A percentile compares a stretch with the other conserved stretches of the same genome.
Evolutionary conservation across 192 early-diverging fungal genomes (phyloP).

Genomic region (Coemansia sp.): DNA sequence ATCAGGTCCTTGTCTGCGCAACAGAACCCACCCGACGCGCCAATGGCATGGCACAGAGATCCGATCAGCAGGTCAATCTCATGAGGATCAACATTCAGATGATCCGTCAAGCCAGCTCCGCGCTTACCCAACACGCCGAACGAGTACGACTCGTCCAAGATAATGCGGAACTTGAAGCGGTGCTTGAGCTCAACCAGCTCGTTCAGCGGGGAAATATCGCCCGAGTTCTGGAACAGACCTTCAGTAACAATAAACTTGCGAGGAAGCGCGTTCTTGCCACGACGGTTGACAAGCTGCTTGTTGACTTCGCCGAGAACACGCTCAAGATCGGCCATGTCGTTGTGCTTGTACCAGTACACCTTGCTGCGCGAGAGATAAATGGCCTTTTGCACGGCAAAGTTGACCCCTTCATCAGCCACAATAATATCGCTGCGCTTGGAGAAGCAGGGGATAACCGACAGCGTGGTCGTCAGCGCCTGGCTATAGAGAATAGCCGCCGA

Average conservation of each 20-base stretch:
- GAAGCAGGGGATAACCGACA: conserved; percentile 92
- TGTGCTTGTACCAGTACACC: conserved; percentile 92
- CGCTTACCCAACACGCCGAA: conserved; percentile 83
- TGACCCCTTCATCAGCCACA: conserved; percentile 88
- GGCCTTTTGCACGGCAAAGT: conserved; percentile 87
- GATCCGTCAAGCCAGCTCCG: conserved; percentile 86
- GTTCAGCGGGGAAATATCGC: conserved; percentile 81
- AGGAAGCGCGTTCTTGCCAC: conserved; percentile 74
- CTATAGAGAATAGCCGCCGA: conserved; percentile 90
- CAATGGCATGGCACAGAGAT: conserved; percentile 74
- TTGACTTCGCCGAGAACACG: conserved; percentile 75
- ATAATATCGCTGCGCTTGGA: conserved; percentile 94
- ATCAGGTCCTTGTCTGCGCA: conserved; percentile 80
- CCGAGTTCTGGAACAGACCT: conserved; percentile 83
- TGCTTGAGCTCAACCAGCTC: conserved; percentile 85
- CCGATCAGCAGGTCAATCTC: conserved; percentile 90
- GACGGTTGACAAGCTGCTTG: conserved; percentile 58
- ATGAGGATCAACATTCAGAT: conserved; percentile 67
- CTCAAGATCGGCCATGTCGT: conserved; percentile 94
- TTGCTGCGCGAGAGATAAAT: conserved; percentile 85
- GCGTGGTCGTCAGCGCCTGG: conserved; percentile 90
- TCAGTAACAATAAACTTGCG: conserved; percentile 94
- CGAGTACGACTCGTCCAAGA: conserved; percentile 89
- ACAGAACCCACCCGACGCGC: conserved; percentile 90
- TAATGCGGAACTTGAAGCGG: conserved; percentile 94